Evolutionary conservation across 2,329 filamentous ascomycete genomes (phyloP), one percentile per base, ranked within the genome.

Genomic region (Beauveria sp.): DNA sequence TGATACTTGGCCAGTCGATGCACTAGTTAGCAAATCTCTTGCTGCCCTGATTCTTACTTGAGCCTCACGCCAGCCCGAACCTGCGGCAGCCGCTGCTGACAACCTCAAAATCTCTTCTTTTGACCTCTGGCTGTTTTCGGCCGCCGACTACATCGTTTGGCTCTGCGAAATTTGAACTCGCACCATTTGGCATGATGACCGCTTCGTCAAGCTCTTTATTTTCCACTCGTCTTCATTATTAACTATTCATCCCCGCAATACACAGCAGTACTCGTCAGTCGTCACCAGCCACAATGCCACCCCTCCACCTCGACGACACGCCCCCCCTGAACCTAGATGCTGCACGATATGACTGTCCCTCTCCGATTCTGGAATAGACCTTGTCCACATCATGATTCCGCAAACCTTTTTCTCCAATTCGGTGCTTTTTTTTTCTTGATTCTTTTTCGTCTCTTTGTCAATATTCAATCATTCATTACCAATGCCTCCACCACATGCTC

Each of bases 341-440:
- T 64, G 63, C 63, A 63, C 55, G 55, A 63, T 63, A 59, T 64
- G 63, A 64, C 62, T 51, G 44, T 56, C 59, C 43, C 61, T 64
- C 59, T 64, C 63, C 59, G 52, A 54, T 62, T 62, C 48, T 47
- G 48, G 55, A 28, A 47, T 63, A 62, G 62, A 50, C 30, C 47
- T 14, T 14, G 40, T n/a, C 48, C 48, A 59, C 46, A 59, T 46
- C 26, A 30, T 57, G 55, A 57, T 57, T 57, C 16, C 30, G 43
- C 28, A 28, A 30, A 12, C 20, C 20, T 58, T 5, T n/a, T 55
- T 47, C 14, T 20, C 37, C 20, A 24, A 55, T 10, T 44, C 52
- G 18, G 26, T 14, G 26, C 30, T 34, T 34, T 34, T 34, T 14
- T 14, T 14, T 34, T 34, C 26, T 16, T 3, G 22, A 20, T 24